Evolutionary conservation across 1,284 basidiomycete species (phyloP).

Genomic region (Neonothopanus nambi): DNA sequence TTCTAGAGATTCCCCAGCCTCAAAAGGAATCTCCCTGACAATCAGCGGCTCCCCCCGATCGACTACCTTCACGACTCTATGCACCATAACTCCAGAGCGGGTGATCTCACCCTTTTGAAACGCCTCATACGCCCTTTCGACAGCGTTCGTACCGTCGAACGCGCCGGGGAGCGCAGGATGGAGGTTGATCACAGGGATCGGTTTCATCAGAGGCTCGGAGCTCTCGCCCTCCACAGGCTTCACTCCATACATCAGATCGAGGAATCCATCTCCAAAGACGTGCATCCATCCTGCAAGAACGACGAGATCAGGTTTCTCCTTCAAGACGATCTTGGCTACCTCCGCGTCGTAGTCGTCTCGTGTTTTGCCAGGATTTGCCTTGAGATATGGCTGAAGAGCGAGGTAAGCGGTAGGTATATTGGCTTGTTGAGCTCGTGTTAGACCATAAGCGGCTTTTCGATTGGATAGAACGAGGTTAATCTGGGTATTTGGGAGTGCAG

Average conservation of each 20-base stretch:
- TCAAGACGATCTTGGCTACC: constrained; percentile 73
- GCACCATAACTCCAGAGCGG: constrained; percentile 90
- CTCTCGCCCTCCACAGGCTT: constrained; percentile 13
- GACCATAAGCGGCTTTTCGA: constrained; percentile 88
- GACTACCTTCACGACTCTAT: constrained; percentile 91
- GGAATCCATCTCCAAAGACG: constrained; percentile 63
- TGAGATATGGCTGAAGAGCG: constrained; percentile 84
- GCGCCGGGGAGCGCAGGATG: constrained; percentile 95
- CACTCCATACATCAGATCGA: constrained; percentile 52
- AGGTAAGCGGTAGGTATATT: constrained; percentile 82
- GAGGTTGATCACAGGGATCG: constrained; percentile 91
- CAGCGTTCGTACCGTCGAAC: constrained; percentile 92
- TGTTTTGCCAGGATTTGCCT: constrained; percentile 71
- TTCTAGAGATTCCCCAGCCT: constrained; percentile 72
- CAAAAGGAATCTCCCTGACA: constrained; percentile 77
- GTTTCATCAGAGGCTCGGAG: constrained; percentile 23
- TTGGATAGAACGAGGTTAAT: constrained; percentile 91
- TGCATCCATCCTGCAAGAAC: constrained; percentile 99
- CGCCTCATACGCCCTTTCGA: constrained; percentile 87
- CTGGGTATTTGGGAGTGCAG: constrained; percentile 63
- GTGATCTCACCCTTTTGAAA: constrained; percentile 80
- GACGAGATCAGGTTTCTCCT: constrained; percentile 76
- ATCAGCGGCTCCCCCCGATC: constrained; percentile 90
- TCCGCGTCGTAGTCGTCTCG: constrained; percentile 87
- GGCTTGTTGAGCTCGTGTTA: constrained; percentile 75